Evolutionary conservation across 1,284 basidiomycete species (phyloP).

Genomic region (Salmacisia buchloeana): DNA sequence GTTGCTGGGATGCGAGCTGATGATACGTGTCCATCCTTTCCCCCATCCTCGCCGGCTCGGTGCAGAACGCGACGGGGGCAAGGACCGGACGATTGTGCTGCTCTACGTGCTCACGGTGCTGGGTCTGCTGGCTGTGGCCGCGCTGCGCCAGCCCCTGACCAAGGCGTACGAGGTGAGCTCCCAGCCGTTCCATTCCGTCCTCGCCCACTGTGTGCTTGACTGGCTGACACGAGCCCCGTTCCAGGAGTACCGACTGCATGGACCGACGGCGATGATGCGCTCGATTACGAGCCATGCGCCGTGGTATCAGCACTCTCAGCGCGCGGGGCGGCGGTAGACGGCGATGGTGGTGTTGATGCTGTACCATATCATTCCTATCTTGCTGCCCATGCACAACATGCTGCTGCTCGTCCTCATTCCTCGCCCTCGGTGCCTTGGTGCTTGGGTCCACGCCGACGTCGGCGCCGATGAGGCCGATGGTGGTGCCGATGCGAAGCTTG

Average conservation of each 20-base stretch:
- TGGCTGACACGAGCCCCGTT: too few species aligned
- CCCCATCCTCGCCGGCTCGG: background rate
- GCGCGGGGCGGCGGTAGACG: background rate
- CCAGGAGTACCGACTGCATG: background rate
- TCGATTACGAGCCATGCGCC: background rate
- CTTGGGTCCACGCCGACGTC: too few species aligned
- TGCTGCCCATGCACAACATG: background rate
- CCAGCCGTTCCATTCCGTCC: too few species aligned
- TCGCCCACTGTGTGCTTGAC: too few species aligned
- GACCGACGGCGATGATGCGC: background rate
- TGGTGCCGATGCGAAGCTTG: too few species aligned
- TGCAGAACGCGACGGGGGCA: slow-evolving; percentile 40
- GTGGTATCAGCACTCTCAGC: slow-evolving; percentile 4
- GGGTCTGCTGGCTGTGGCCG: slow-evolving; percentile 10
- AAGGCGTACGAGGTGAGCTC: slow-evolving; percentile 1
- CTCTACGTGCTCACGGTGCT: slow-evolving; percentile 30
- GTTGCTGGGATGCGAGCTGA: background rate
- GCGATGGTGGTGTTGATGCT: background rate
- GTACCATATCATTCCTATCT: too few species aligned
- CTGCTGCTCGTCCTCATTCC: too few species aligned
- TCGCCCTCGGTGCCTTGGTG: too few species aligned
- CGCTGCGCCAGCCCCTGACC: background rate
- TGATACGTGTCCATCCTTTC: background rate
- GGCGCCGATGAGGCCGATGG: too few species aligned
- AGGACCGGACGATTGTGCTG: slow-evolving; percentile 43